A percentile compares a stretch with the other conserved stretches of the same genome.
Conservation (phyloP, 306 rosid genomes). For the Dalbergia cultrata region DNA sequence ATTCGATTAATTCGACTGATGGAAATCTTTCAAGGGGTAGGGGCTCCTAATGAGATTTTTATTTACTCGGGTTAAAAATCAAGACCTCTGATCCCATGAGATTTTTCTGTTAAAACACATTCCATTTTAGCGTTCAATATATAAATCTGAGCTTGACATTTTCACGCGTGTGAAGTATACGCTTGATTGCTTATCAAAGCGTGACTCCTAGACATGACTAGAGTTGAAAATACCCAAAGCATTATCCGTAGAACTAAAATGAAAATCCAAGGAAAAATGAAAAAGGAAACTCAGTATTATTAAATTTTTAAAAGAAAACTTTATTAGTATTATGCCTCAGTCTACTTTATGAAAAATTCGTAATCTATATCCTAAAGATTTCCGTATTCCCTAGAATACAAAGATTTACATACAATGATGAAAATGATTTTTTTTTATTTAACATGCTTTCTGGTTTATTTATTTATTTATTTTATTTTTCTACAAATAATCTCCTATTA, state of each 20-base stretch:
- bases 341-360: background rate
- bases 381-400: background rate
- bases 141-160: background rate
- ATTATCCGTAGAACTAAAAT: background rate
- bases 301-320: background rate
- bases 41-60: too few relatives aligned
- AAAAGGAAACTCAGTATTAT: too few relatives aligned
- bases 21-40: too few relatives aligned
- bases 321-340: background rate
- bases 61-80: too few relatives aligned
- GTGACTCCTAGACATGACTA: background rate
- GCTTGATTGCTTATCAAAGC: background rate
- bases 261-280: background rate
- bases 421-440: too few relatives aligned
- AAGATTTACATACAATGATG: too few relatives aligned
- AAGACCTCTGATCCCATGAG: too few relatives aligned
- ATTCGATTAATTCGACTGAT: too few relatives aligned
- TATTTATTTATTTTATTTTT: too few relatives aligned
- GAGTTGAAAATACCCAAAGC: background rate
- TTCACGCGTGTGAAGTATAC: background rate
- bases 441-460: too few relatives aligned
- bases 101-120: background rate
- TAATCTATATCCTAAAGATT: background rate
- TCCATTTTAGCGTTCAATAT: background rate
- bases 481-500: too few relatives aligned